These are phyloP conservation scores for Termitomyces sp. DNA, from an alignment of 768 basidiomycete species.

Conservation along the genomic window DNA sequence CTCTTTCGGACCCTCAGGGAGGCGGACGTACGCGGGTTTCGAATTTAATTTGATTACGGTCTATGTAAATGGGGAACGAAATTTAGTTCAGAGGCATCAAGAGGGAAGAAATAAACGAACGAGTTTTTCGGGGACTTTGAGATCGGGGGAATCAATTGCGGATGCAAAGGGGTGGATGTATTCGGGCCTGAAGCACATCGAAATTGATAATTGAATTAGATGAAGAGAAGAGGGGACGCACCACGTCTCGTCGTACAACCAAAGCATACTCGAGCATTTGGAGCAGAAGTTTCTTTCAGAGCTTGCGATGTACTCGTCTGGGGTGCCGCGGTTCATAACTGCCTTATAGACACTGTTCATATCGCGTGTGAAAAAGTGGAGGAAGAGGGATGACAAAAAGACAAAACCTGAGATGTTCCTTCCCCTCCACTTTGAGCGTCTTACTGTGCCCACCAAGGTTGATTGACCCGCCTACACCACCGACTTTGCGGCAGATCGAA, in stretches of 20 bases:
- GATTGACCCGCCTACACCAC: constrained; percentile 62
- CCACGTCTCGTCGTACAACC: constrained; percentile 60
- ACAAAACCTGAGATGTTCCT: constrained; percentile 53
- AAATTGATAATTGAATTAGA: not conserved
- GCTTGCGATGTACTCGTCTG: constrained; percentile 41
- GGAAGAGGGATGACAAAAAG: too few species aligned
- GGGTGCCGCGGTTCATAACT: constrained; percentile 54
- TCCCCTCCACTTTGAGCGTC: constrained; percentile 53
- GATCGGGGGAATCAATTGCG: constrained; percentile 60
- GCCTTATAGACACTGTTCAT: constrained; percentile 57
- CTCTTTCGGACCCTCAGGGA: constrained; percentile 57
- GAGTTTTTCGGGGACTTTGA: constrained; percentile 43
- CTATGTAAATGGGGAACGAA: constrained; percentile 26
- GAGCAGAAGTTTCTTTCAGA: constrained; percentile 67
- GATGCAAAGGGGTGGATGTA: constrained; percentile 68
- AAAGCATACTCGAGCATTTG: constrained; percentile 65
- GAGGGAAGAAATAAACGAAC: constrained; percentile 3
- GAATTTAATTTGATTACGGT: constrained; percentile 35
- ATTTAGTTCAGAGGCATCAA: not conserved
- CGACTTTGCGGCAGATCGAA: constrained; percentile 72
- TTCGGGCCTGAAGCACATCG: constrained; percentile 48
- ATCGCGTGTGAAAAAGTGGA: not conserved
- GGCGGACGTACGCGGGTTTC: constrained; percentile 45
- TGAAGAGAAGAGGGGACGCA: constrained; percentile 23
- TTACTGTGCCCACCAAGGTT: constrained; percentile 59